phyloP scores from a whole-genome alignment of 2,329 filamentous ascomycete species.

The Epichloe bromicola region DNA sequence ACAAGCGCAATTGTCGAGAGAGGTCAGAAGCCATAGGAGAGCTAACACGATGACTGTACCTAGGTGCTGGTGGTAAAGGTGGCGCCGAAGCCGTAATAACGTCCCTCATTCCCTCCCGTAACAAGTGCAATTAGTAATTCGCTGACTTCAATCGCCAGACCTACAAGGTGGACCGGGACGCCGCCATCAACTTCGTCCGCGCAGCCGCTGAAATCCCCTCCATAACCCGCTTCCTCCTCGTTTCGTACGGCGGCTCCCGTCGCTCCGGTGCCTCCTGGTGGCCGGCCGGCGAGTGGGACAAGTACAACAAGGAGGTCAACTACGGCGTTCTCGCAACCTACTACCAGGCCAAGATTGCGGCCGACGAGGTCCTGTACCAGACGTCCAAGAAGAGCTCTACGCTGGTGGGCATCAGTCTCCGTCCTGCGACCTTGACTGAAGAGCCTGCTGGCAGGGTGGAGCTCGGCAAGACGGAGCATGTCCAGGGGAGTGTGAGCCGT shows the following conservation, averaged over 20 bases:
- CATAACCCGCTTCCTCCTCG: slow-evolving; percentile 49
- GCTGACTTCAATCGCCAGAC: slow-evolving; percentile 24
- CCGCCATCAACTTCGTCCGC: slow-evolving; percentile 48
- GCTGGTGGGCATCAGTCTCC: slow-evolving; percentile 38
- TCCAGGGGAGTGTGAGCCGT: slow-evolving; percentile 34
- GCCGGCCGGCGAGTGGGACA: slow-evolving; percentile 35
- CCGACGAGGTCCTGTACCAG: slow-evolving; percentile 43
- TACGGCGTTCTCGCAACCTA: slow-evolving; percentile 34
- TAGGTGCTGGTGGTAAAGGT: slow-evolving; percentile 47
- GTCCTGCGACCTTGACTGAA: slow-evolving; percentile 37
- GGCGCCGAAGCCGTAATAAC: slow-evolving; percentile 31
- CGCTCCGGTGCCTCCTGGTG: slow-evolving; percentile 41
- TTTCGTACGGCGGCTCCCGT: slow-evolving; percentile 48
- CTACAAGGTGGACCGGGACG: slow-evolving; percentile 47
- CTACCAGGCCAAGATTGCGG: slow-evolving; percentile 46
- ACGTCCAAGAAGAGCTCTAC: slow-evolving; percentile 26
- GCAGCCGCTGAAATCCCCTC: slow-evolving; percentile 40
- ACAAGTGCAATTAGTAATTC: background rate
- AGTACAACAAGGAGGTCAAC: slow-evolving; percentile 28
- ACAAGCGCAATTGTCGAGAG: background rate
- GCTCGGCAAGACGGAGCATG: slow-evolving; percentile 30
- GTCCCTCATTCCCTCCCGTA: background rate
- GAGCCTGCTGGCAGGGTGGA: slow-evolving; percentile 34
- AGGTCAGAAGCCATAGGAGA: background rate
- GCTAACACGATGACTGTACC: background rate